Evolutionary conservation across 441 rosid species (phyloP).

Genomic region (Pelargonium citronellum): DNA sequence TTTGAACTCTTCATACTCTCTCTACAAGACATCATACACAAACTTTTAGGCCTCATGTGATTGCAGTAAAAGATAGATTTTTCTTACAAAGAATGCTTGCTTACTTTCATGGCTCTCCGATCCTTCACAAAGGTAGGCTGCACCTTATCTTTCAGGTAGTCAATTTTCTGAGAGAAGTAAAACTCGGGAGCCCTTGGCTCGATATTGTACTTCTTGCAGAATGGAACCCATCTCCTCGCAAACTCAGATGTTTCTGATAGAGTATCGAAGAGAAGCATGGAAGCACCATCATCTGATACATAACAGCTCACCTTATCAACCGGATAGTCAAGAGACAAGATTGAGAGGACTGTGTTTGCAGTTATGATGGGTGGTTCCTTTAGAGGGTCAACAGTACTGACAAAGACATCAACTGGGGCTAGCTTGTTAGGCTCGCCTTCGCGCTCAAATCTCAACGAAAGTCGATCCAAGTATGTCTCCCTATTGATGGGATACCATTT

Average conservation of each 20-base stretch:
- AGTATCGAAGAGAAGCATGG: constrained; percentile 93
- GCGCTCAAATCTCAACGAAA: constrained; percentile 83
- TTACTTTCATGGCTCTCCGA: constrained; percentile 98
- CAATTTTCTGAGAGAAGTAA: constrained; percentile 90
- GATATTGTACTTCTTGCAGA: constrained; percentile 75
- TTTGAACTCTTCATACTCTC: constrained; percentile 97
- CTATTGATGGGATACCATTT: constrained; percentile 98
- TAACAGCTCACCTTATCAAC: constrained; percentile 98
- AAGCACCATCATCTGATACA: constrained; percentile 98
- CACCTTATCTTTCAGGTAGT: constrained; percentile 93
- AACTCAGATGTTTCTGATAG: constrained; percentile 92
- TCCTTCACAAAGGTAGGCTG: constrained; percentile 96
- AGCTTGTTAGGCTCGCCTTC: constrained; percentile 98
- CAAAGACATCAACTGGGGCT: constrained; percentile 95
- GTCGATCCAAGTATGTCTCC: constrained; percentile 99
- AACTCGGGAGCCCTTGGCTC: constrained; percentile 99
- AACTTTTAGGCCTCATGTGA: not conserved
- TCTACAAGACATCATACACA: constrained; percentile 39
- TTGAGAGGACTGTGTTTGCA: constrained; percentile 93
- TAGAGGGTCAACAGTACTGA: constrained; percentile 93
- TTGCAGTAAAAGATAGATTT: constrained; percentile 10
- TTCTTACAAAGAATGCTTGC: constrained; percentile 25
- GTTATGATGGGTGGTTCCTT: constrained; percentile 99
- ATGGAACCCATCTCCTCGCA: constrained; percentile 98
- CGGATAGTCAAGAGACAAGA: constrained; percentile 93